Percentiles rank a stretch among this genome's conserved stretches.
These are phyloP conservation scores for Spinellus fusiger DNA, from an alignment of 192 early-diverging fungal genomes.

Conservation along the genomic window DNA sequence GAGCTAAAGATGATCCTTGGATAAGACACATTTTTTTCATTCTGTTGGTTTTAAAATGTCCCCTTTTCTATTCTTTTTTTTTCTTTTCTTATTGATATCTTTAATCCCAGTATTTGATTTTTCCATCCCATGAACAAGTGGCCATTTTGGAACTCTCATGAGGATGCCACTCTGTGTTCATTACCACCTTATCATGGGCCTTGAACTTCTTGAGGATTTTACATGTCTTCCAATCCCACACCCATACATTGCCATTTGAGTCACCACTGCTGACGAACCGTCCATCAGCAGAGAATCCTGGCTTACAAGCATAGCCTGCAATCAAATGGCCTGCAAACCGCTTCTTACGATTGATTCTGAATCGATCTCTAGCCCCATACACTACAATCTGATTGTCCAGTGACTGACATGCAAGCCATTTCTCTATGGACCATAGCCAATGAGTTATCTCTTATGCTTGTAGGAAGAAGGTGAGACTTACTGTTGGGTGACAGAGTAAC, in stretches of 20 bases:
- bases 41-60: too few species aligned
- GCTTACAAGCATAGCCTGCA: slow-evolving; percentile 96
- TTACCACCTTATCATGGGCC: slow-evolving; percentile 88
- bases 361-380: slow-evolving; percentile 79
- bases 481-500: slow-evolving; percentile 83
- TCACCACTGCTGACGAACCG: slow-evolving; percentile 85
- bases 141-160: slow-evolving; percentile 87
- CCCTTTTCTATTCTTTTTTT: background rate
- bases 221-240: slow-evolving; percentile 97
- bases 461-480: slow-evolving; percentile 40
- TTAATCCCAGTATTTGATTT: slow-evolving; percentile 84
- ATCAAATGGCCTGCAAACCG: slow-evolving; percentile 87
- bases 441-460: slow-evolving; percentile 1
- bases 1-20: background rate
- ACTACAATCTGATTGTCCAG: slow-evolving; percentile 95
- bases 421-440: slow-evolving; percentile 47
- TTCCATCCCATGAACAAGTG: slow-evolving; percentile 94
- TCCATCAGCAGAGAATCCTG: slow-evolving; percentile 88
- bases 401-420: slow-evolving; percentile 92
- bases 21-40: background rate
- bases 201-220: slow-evolving; percentile 84
- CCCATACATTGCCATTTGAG: slow-evolving; percentile 85
- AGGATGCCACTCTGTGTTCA: slow-evolving; percentile 93
- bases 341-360: slow-evolving; percentile 88
- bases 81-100: background rate